Conservation (phyloP, 495 filamentous ascomycete genomes). For the Amniculicola lignicola region DNA sequence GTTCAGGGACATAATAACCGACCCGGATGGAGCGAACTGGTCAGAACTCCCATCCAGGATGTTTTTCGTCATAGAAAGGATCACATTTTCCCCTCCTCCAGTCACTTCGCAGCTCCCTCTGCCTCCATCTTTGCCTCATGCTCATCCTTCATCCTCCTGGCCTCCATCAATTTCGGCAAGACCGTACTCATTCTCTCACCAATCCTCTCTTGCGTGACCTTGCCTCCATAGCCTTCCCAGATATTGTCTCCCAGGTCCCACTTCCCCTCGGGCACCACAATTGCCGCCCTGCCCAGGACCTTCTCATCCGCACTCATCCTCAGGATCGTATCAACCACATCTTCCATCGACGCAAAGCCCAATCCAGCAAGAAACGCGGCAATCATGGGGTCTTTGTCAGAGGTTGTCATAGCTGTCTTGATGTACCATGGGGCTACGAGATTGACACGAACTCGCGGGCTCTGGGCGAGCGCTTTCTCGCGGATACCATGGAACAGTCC, state of each 20-base stretch:
- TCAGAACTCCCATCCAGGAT: too few species aligned
- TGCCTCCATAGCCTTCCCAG: constrained; percentile 22
- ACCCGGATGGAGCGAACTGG: too few species aligned
- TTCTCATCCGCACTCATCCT: constrained; percentile 20
- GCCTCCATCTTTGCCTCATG: too few species aligned
- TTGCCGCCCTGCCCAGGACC: constrained; percentile 4
- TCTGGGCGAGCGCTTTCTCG: neutral
- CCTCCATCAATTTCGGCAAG: too few species aligned
- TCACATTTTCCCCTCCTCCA: too few species aligned
- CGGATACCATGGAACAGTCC: constrained; percentile 23
- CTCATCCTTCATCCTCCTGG: too few species aligned
- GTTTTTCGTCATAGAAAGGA: too few species aligned
- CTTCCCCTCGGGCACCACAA: constrained; percentile 7
- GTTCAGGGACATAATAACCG: too few species aligned
- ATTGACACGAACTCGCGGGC: constrained; percentile 21
- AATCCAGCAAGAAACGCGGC: neutral
- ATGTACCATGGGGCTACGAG: constrained; percentile 32
- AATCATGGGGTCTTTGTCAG: neutral
- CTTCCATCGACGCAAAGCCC: constrained; percentile 26
- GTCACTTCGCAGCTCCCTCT: too few species aligned
- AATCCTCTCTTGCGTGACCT: neutral
- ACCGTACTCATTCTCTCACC: too few species aligned
- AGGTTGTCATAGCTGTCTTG: constrained; percentile 25
- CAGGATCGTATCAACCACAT: constrained; percentile 26
- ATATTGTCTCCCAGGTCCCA: constrained; percentile 24